Evolutionary conservation across 352 stramenopile genomes (phyloP).

Genomic region (Phytophthora megakarya): DNA sequence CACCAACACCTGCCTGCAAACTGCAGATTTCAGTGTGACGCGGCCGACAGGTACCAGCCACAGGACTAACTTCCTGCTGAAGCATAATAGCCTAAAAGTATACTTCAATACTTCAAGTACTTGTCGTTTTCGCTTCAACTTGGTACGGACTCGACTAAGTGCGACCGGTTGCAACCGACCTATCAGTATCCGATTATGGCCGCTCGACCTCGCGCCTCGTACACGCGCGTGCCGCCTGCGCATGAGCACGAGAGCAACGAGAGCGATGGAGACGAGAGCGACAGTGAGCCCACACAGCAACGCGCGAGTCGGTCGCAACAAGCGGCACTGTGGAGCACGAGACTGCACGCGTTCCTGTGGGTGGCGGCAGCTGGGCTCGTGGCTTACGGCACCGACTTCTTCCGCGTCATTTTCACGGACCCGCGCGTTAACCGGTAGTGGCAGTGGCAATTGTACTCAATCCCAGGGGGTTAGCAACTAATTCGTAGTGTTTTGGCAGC

Average conservation of each 20-base stretch:
- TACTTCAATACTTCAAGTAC: too few species aligned
- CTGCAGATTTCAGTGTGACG: too few species aligned
- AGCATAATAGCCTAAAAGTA: too few species aligned
- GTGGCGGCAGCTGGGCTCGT: slow-evolving; percentile 54
- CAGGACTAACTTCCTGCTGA: too few species aligned
- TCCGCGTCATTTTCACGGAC: slow-evolving; percentile 72
- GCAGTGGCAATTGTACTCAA: neutral
- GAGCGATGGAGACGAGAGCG: slow-evolving; percentile 40
- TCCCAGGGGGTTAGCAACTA: neutral
- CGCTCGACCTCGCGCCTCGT: slow-evolving; percentile 35
- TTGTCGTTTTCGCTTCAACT: slow-evolving; percentile 13
- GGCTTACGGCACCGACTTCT: slow-evolving; percentile 73
- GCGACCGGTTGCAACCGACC: slow-evolving; percentile 1
- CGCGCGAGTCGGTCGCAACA: slow-evolving; percentile 45
- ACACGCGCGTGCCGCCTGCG: slow-evolving; percentile 57
- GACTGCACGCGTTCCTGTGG: slow-evolving; percentile 80
- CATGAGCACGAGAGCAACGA: slow-evolving; percentile 44
- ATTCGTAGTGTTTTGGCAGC: slow-evolving; percentile 34
- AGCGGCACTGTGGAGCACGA: slow-evolving; percentile 67
- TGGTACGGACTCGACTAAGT: slow-evolving; percentile 10
- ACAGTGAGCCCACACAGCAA: slow-evolving; percentile 29
- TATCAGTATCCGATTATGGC: slow-evolving; percentile 29
- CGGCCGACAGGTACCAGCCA: too few species aligned
- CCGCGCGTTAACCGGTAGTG: slow-evolving; percentile 46
- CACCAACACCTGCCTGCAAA: too few species aligned